These are phyloP conservation scores for Berberis thunbergii DNA, from an alignment of 164 flowering plant genomes.

Conservation along the genomic window DNA sequence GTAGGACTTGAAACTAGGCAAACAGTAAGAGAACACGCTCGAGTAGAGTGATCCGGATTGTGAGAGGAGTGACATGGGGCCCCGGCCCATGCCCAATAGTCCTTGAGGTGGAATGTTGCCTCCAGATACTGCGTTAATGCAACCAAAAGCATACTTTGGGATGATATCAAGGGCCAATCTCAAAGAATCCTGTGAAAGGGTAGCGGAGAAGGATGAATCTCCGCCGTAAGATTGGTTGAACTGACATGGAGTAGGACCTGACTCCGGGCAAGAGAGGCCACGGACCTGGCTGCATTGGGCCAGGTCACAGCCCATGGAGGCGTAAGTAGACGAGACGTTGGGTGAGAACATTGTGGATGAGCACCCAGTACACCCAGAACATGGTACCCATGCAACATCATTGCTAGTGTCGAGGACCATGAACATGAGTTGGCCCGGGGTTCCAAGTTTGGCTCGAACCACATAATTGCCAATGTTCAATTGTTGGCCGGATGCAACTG, in stretches of 20 bases:
- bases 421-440: constrained; percentile 78
- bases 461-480: constrained; percentile 62
- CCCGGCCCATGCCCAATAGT: constrained; percentile 86
- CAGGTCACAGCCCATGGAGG: constrained; percentile 41
- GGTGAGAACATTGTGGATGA: constrained; percentile 40
- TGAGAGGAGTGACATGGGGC: constrained; percentile 62
- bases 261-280: constrained; percentile 52
- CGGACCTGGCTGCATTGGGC: constrained; percentile 56
- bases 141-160: constrained; percentile 62
- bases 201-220: constrained; percentile 60
- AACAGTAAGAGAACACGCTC: constrained; percentile 77
- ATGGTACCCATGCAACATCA: constrained; percentile 75
- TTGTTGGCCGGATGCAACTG: constrained; percentile 68
- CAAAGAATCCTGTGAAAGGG: constrained; percentile 52
- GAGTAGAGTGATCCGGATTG: constrained; percentile 61
- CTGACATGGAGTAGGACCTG: constrained; percentile 36
- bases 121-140: constrained; percentile 51
- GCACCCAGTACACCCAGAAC: constrained; percentile 69
- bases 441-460: constrained; percentile 64
- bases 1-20: constrained; percentile 78
- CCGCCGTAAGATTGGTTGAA: constrained; percentile 84
- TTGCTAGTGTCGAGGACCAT: constrained; percentile 87
- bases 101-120: constrained; percentile 76
- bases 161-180: constrained; percentile 32
- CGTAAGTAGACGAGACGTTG: constrained; percentile 42